phyloP scores from a whole-genome alignment of 2,329 filamentous ascomycete genomes.

The Aspergillus oerlinghausenensis region DNA sequence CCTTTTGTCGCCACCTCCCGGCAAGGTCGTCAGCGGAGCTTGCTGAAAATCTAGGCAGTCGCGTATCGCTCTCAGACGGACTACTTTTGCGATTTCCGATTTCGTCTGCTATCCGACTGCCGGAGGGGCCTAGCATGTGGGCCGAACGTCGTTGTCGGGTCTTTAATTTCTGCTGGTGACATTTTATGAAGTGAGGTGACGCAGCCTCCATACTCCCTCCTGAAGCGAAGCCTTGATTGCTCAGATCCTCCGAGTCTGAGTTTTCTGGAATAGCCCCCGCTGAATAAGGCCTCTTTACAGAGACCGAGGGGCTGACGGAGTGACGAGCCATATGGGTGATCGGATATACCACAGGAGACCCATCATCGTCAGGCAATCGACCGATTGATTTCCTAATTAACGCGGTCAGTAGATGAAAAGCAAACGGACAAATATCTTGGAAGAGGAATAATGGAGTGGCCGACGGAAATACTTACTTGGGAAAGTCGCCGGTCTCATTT shows the following conservation, averaged over 20 bases:
- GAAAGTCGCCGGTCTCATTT: neutral
- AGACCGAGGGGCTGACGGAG: slow-evolving; percentile 12
- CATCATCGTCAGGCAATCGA: slow-evolving; percentile 12
- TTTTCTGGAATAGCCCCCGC: slow-evolving; percentile 9
- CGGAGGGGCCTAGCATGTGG: slow-evolving; percentile 5
- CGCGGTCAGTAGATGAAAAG: neutral
- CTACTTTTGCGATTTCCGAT: slow-evolving; percentile 7
- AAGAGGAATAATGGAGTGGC: neutral
- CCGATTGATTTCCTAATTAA: slow-evolving; percentile 7
- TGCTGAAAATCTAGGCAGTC: slow-evolving; percentile 7
- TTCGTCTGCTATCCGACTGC: slow-evolving; percentile 9
- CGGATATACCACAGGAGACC: slow-evolving; percentile 9
- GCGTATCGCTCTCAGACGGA: slow-evolving; percentile 7
- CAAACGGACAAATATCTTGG: neutral
- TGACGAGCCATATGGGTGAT: slow-evolving; percentile 15
- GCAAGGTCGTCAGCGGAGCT: slow-evolving; percentile 6
- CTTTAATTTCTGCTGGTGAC: slow-evolving; percentile 7
- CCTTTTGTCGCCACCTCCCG: neutral
- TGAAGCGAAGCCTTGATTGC: slow-evolving; percentile 5
- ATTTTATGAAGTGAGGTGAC: slow-evolving; percentile 5
- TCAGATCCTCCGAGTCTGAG: slow-evolving; percentile 9
- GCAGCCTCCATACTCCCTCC: slow-evolving; percentile 1
- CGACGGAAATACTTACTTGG: neutral
- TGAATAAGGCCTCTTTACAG: slow-evolving; percentile 12
- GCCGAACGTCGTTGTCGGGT: slow-evolving; percentile 5